phyloP scores from a whole-genome alignment of 2,329 filamentous ascomycete species.

The Fusarium sp. region DNA sequence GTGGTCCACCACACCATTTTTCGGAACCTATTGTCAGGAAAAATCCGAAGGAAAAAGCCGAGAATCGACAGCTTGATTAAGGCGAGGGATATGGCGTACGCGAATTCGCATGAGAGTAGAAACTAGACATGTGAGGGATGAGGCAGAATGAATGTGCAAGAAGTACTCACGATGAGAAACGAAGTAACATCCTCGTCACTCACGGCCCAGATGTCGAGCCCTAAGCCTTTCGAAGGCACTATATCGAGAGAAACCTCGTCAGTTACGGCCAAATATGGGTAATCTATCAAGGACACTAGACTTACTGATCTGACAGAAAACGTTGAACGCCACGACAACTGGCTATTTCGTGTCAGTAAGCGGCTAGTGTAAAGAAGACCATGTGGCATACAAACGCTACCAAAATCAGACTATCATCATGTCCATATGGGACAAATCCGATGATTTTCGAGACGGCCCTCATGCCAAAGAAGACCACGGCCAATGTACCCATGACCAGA shows the following conservation, averaged over 20 bases:
- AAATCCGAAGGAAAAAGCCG: constrained; percentile 20
- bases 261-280: neutral
- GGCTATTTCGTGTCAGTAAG: neutral
- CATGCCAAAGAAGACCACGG: neutral
- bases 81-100: neutral
- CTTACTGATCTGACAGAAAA: neutral
- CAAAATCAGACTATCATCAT: constrained; percentile 8
- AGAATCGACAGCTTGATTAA: constrained; percentile 9
- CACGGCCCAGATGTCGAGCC: neutral
- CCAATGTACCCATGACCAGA: neutral
- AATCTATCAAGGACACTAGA: neutral
- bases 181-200: neutral
- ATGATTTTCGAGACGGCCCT: neutral
- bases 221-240: neutral
- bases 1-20: neutral
- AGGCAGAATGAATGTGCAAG: accelerated
- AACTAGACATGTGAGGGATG: neutral
- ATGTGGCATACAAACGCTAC: neutral
- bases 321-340: neutral
- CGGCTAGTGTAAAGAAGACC: accelerated
- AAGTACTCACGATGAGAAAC: neutral
- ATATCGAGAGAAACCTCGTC: accelerated
- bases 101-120: neutral
- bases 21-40: neutral
- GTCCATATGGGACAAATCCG: neutral